Percentiles rank a stretch among this genome's conserved stretches.
Conservation (phyloP, 176 grass and related monocot species). For the Eremochloa ophiuroides region DNA sequence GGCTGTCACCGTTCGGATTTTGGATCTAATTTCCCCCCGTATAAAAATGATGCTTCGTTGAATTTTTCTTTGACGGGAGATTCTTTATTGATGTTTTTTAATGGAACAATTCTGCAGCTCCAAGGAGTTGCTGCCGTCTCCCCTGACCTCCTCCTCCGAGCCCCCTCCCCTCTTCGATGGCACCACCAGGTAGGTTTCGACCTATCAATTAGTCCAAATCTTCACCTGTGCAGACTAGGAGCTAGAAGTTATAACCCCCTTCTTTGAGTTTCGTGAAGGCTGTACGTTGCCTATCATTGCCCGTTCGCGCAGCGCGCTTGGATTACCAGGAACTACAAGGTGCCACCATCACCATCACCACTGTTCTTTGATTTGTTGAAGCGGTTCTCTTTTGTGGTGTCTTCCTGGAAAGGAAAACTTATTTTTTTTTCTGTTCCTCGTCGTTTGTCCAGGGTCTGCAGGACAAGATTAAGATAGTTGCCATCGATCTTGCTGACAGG, state of each 20-base stretch:
- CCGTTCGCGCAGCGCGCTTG: slow-evolving; percentile 81
- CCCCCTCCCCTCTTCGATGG: slow-evolving; percentile 77
- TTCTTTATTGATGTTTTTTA: not conserved
- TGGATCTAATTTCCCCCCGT: not conserved
- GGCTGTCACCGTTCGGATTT: not conserved
- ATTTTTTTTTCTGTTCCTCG: not conserved
- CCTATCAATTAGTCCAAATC: not conserved
- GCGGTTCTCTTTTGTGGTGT: not conserved
- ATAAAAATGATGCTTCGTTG: not conserved
- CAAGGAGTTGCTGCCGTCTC: slow-evolving; percentile 52
- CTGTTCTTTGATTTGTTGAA: not conserved
- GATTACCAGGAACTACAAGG: slow-evolving; percentile 87
- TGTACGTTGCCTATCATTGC: slow-evolving; percentile 75
- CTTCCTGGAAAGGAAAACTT: not conserved
- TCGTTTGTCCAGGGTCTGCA: slow-evolving; percentile 49
- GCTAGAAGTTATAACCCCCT: not conserved
- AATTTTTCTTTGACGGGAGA: not conserved
- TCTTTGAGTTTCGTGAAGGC: slow-evolving; percentile 30
- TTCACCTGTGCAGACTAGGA: not conserved
- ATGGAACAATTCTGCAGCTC: slow-evolving; percentile 14
- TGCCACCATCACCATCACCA: not conserved
- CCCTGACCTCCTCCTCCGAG: slow-evolving; percentile 55
- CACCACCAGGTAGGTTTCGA: slow-evolving; percentile 53
- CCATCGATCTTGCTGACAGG: slow-evolving; percentile 65
- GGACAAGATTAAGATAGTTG: slow-evolving; percentile 51